phyloP scores from a whole-genome alignment of 2,329 filamentous ascomycete species.

The Alternaria solani region DNA sequence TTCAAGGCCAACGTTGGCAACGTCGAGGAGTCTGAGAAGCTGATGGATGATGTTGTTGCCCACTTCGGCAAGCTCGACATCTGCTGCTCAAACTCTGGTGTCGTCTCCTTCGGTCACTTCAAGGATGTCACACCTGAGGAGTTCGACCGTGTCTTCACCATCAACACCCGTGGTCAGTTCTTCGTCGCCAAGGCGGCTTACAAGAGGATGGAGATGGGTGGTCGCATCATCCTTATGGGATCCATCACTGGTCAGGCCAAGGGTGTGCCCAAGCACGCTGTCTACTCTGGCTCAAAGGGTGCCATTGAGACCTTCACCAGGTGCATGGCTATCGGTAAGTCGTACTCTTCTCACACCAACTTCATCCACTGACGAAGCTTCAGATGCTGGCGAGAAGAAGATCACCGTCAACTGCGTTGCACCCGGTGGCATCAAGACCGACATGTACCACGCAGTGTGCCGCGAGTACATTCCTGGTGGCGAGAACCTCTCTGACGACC shows the following conservation, averaged over 20 bases:
- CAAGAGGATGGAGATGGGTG: slow-evolving; percentile 61
- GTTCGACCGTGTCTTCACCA: slow-evolving; percentile 66
- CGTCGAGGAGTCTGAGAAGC: slow-evolving; percentile 66
- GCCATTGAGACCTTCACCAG: slow-evolving; percentile 63
- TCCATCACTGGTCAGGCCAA: slow-evolving; percentile 66
- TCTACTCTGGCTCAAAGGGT: slow-evolving; percentile 64
- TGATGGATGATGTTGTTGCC: slow-evolving; percentile 70
- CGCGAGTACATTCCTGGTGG: slow-evolving; percentile 69
- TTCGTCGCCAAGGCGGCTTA: slow-evolving; percentile 67
- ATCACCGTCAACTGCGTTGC: slow-evolving; percentile 69
- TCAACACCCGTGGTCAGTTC: slow-evolving; percentile 70
- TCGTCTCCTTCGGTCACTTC: slow-evolving; percentile 62
- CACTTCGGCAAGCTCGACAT: slow-evolving; percentile 74
- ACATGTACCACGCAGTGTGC: slow-evolving; percentile 70
- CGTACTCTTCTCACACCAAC: neutral
- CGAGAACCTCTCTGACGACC: slow-evolving; percentile 63
- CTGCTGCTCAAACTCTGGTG: slow-evolving; percentile 73
- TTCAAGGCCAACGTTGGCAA: slow-evolving; percentile 74
- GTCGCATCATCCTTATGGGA: slow-evolving; percentile 63
- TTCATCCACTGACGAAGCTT: slow-evolving; percentile 21
- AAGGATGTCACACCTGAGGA: slow-evolving; percentile 64
- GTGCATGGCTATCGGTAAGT: slow-evolving; percentile 61
- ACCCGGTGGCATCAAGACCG: slow-evolving; percentile 64
- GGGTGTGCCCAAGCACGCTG: slow-evolving; percentile 62
- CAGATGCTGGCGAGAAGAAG: slow-evolving; percentile 63